phyloP scores from a whole-genome alignment of 2,329 filamentous ascomycete species.

The Epichloe amarillans region DNA sequence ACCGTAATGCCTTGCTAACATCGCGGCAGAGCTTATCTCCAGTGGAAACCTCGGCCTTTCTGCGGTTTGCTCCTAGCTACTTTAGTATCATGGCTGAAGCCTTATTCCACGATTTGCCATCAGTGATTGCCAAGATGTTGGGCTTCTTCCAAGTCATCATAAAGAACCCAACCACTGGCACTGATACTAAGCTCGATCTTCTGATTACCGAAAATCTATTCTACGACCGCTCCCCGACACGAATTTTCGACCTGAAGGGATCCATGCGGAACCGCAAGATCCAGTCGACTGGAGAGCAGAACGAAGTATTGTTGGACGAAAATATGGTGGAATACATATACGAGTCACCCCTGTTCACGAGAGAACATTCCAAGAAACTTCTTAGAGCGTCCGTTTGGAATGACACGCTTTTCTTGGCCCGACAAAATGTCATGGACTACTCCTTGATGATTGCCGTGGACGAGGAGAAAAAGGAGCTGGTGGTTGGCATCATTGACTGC shows the following conservation, averaged over 20 bases:
- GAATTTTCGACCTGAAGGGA: constrained; percentile 91
- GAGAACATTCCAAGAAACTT: constrained; percentile 92
- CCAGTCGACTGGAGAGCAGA: constrained; percentile 85
- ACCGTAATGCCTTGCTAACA: constrained; percentile 7
- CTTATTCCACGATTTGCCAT: constrained; percentile 87
- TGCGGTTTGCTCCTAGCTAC: constrained; percentile 91
- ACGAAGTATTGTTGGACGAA: constrained; percentile 92
- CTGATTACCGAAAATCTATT: constrained; percentile 97
- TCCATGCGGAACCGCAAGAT: constrained; percentile 99
- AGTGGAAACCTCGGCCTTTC: constrained; percentile 85
- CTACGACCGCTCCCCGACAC: constrained; percentile 80
- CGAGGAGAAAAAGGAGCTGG: constrained; percentile 75
- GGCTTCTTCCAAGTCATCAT: constrained; percentile 96
- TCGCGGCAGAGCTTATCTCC: constrained; percentile 57
- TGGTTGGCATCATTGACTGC: constrained; percentile 96
- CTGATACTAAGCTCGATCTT: constrained; percentile 88
- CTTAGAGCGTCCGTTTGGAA: constrained; percentile 90
- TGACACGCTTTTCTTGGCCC: constrained; percentile 85
- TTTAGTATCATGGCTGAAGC: constrained; percentile 96
- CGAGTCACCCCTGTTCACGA: constrained; percentile 85
- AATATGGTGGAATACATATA: constrained; percentile 99
- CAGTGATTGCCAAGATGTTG: constrained; percentile 97
- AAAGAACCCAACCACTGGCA: constrained; percentile 82
- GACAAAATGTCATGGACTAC: constrained; percentile 99
- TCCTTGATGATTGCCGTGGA: constrained; percentile 97